A percentile compares a stretch with the other conserved stretches of the same genome.
Conservation (phyloP, 2,329 filamentous ascomycete species). For the Xylariomycetidae sp. region DNA sequence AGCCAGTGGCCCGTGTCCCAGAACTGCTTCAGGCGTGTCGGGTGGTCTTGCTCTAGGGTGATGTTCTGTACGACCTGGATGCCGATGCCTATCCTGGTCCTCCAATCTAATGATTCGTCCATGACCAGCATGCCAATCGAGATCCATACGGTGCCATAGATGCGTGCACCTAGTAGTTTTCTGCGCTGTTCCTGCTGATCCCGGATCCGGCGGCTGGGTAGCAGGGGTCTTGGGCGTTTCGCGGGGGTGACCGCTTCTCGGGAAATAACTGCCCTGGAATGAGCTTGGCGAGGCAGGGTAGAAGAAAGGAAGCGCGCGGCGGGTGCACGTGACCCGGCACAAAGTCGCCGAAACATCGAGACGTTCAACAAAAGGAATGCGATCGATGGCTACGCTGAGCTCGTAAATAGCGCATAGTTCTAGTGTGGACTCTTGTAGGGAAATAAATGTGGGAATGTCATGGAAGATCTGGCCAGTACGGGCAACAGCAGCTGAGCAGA, state of each 20-base stretch:
- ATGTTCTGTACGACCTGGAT: constrained; percentile 8
- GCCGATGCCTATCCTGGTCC: constrained; percentile 1
- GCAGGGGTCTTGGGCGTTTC: constrained; percentile 1
- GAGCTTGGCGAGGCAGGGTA: constrained; percentile 1
- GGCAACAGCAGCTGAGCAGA: too few relatives aligned
- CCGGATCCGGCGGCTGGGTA: constrained; percentile 1
- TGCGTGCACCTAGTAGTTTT: constrained; percentile 5
- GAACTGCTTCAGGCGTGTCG: constrained; percentile 6
- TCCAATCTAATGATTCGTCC: constrained; percentile 9
- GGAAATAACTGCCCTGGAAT: constrained; percentile 3
- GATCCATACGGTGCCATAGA: constrained; percentile 14
- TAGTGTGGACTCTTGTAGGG: too few relatives aligned
- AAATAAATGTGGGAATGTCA: too few relatives aligned
- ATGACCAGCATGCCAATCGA: constrained; percentile 14
- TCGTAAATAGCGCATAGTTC: too few relatives aligned
- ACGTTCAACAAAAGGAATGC: too few relatives aligned
- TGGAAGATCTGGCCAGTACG: too few relatives aligned
- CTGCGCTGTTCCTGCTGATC: not conserved
- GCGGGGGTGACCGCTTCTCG: constrained; percentile 4
- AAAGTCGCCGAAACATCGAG: constrained; percentile 14
- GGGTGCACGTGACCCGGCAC: constrained; percentile 7
- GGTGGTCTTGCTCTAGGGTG: constrained; percentile 2
- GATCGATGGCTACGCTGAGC: too few relatives aligned
- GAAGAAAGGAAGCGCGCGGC: constrained; percentile 4
- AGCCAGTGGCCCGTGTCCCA: constrained; percentile 7